These are phyloP conservation scores for Gossypium schwendimanii DNA, from an alignment of 441 rosid species.

Conservation along the genomic window DNA sequence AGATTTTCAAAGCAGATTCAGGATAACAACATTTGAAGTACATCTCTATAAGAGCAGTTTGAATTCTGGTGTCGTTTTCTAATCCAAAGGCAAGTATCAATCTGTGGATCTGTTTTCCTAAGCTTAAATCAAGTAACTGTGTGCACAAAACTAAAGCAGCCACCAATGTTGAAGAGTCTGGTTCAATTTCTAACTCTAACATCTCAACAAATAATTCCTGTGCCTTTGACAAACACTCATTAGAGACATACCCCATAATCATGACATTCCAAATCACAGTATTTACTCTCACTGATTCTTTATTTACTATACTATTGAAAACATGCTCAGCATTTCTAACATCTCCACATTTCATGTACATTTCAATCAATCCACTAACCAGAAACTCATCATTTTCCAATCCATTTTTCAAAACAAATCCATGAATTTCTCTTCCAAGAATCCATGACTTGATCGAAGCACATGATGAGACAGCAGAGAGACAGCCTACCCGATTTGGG, in stretches of 20 bases:
- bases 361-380: slow-evolving; percentile 28
- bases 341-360: slow-evolving; percentile 42
- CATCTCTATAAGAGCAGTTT: slow-evolving; percentile 34
- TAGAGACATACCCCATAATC: slow-evolving; percentile 31
- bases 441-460: slow-evolving; percentile 22
- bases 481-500: slow-evolving; percentile 27
- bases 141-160: slow-evolving; percentile 31
- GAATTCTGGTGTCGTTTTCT: slow-evolving; percentile 26
- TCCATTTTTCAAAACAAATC: slow-evolving; percentile 25
- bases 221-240: slow-evolving; percentile 25
- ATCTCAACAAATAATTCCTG: slow-evolving; percentile 26
- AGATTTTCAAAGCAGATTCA: slow-evolving; percentile 28
- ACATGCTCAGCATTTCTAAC: slow-evolving; percentile 27
- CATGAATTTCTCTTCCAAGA: slow-evolving; percentile 36
- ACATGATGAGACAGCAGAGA: slow-evolving; percentile 34
- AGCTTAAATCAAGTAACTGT: slow-evolving; percentile 12
- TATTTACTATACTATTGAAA: slow-evolving; percentile 15
- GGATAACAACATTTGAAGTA: slow-evolving; percentile 37
- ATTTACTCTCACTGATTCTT: slow-evolving; percentile 20
- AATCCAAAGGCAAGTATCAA: slow-evolving; percentile 24
- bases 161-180: slow-evolving; percentile 33
- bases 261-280: slow-evolving; percentile 37
- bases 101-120: slow-evolving; percentile 33
- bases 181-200: slow-evolving; percentile 27
- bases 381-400: slow-evolving; percentile 26